phyloP scores from a whole-genome alignment of 148 eudicot species.

The Drosera capensis region DNA sequence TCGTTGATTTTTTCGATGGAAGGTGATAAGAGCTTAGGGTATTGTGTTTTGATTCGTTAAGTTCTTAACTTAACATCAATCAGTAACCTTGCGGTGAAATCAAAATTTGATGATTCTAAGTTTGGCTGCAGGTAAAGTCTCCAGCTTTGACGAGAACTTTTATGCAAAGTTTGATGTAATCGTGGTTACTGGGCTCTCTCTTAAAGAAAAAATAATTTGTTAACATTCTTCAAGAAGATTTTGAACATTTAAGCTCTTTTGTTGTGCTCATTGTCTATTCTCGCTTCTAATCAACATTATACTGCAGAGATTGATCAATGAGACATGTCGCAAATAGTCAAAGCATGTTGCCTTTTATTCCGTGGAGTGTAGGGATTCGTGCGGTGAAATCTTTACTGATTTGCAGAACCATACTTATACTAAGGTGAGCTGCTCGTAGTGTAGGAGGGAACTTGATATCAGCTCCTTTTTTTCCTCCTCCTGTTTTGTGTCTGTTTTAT shows the following conservation, averaged over 20 bases:
- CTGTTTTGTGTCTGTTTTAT: background rate
- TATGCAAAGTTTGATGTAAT: slow-evolving; percentile 75
- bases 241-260: background rate
- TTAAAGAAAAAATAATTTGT: slow-evolving; percentile 41
- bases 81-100: background rate
- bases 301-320: slow-evolving; percentile 57
- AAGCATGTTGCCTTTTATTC: slow-evolving; percentile 78
- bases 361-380: slow-evolving; percentile 79
- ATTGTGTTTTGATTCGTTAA: background rate
- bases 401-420: slow-evolving; percentile 56
- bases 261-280: background rate
- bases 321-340: slow-evolving; percentile 62
- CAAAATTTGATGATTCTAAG: background rate
- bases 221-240: background rate
- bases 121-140: slow-evolving; percentile 52
- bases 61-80: background rate
- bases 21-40: no score
- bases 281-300: background rate
- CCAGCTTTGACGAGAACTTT: slow-evolving; percentile 42
- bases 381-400: slow-evolving; percentile 95
- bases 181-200: slow-evolving; percentile 61
- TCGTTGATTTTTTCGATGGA: no score
- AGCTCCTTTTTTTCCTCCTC: background rate
- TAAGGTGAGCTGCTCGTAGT: slow-evolving; percentile 26
- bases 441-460: background rate